Evolutionary conservation across 352 stramenopile species (phyloP).

Genomic region (Pythium volutum): DNA sequence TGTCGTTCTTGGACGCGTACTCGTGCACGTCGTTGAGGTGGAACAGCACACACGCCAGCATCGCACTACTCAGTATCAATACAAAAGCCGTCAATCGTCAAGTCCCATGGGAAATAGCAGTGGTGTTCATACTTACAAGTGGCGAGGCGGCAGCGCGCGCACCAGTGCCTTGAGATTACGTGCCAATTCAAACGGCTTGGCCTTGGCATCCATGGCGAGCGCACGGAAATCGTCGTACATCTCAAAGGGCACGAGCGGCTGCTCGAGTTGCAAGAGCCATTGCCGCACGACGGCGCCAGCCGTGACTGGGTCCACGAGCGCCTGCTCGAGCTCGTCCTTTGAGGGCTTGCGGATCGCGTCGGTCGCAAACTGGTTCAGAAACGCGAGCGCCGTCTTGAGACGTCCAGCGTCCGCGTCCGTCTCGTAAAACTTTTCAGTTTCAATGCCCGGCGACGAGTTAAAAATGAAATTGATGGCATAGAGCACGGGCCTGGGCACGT

Average conservation of each 20-base stretch:
- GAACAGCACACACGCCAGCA: slow-evolving; percentile 73
- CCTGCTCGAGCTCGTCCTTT: slow-evolving; percentile 55
- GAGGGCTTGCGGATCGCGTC: slow-evolving; percentile 38
- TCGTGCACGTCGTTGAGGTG: slow-evolving; percentile 81
- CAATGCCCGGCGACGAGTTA: slow-evolving; percentile 72
- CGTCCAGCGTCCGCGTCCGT: slow-evolving; percentile 39
- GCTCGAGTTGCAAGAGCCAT: slow-evolving; percentile 66
- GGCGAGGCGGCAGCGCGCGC: slow-evolving; percentile 51
- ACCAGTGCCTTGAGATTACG: slow-evolving; percentile 61
- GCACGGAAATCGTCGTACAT: slow-evolving; percentile 59
- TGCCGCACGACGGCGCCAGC: slow-evolving; percentile 57
- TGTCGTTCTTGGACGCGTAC: slow-evolving; percentile 72
- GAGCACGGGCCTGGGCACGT: slow-evolving; percentile 51
- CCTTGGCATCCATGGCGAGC: slow-evolving; percentile 40
- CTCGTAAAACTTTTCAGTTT: slow-evolving; percentile 75
- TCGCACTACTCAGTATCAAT: slow-evolving; percentile 42
- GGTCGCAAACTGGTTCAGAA: slow-evolving; percentile 60
- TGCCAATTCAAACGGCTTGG: slow-evolving; percentile 46
- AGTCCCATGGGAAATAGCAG: neutral
- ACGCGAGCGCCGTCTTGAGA: slow-evolving; percentile 55
- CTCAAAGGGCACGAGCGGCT: slow-evolving; percentile 58
- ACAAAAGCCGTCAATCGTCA: neutral
- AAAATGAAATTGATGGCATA: slow-evolving; percentile 82
- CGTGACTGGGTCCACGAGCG: slow-evolving; percentile 58
- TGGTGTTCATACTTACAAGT: slow-evolving; percentile 42